These are phyloP conservation scores for Boletellus sp. DNA, from an alignment of 768 basidiomycete genomes.

Conservation along the genomic window DNA sequence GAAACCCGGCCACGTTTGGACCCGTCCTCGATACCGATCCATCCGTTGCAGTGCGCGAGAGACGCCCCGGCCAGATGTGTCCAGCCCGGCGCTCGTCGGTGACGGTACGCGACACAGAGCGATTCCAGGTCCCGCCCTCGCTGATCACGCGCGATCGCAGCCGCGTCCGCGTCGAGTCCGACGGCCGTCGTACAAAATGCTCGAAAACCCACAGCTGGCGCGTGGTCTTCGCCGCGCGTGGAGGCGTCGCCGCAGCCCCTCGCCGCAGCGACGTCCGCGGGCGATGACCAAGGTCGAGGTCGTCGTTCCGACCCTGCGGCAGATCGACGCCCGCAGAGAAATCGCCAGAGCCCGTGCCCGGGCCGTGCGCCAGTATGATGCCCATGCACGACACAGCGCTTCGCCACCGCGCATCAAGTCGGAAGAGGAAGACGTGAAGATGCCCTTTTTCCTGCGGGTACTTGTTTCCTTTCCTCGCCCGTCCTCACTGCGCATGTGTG, in stretches of 20 bases:
- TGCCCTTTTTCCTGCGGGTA: slow-evolving; percentile 6
- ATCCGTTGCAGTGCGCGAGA: too few species aligned
- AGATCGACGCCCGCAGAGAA: not conserved
- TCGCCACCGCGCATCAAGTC: slow-evolving; percentile 1
- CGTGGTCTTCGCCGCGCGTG: not conserved
- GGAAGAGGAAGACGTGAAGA: slow-evolving; percentile 5
- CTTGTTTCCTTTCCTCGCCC: not conserved
- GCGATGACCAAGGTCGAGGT: slow-evolving; percentile 8
- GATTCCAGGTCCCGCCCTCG: too few species aligned
- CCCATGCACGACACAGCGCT: not conserved
- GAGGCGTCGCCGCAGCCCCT: slow-evolving; percentile 8
- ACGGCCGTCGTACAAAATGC: slow-evolving; percentile 6
- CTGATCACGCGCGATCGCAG: not conserved
- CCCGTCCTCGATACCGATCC: too few species aligned
- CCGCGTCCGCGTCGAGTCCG: slow-evolving; percentile 1
- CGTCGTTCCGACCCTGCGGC: slow-evolving; percentile 5
- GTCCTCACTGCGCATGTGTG: not conserved
- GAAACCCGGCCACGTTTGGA: too few species aligned
- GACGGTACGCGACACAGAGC: too few species aligned
- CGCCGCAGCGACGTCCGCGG: not conserved
- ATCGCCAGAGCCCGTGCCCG: not conserved
- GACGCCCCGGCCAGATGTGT: too few species aligned
- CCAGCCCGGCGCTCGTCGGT: not conserved
- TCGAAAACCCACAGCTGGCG: not conserved
- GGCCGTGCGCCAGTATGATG: not conserved